phyloP scores from a whole-genome alignment of 768 basidiomycete species.

The Galerina sulciceps region DNA sequence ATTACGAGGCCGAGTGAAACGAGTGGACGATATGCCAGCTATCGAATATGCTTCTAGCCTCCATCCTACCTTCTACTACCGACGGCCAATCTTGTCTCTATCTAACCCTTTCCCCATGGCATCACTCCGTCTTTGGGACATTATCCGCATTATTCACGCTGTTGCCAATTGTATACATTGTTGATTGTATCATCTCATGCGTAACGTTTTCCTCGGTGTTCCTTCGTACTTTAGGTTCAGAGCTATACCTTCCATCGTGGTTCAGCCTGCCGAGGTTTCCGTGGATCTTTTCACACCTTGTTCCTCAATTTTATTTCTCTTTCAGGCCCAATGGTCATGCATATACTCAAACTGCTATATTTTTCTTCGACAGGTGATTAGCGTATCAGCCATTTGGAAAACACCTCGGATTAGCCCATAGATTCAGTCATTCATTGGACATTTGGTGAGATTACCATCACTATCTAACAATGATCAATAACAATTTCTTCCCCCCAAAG shows the following conservation, averaged over 20 bases:
- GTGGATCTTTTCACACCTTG: constrained; percentile 12
- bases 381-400: not conserved
- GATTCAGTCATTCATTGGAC: not conserved
- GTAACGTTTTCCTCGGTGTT: constrained; percentile 22
- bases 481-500: too few species aligned
- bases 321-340: constrained; percentile 3
- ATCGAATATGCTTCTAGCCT: constrained; percentile 83
- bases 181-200: constrained; percentile 20
- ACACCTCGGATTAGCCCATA: not conserved
- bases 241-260: constrained; percentile 5
- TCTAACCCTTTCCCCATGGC: constrained; percentile 11
- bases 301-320: constrained; percentile 4
- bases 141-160: constrained; percentile 26
- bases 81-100: constrained; percentile 9
- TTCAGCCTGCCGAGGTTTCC: constrained; percentile 27
- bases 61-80: not conserved
- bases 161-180: constrained; percentile 32
- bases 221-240: constrained; percentile 15
- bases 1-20: constrained; percentile 98
- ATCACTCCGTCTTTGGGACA: constrained; percentile 19
- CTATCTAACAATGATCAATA: too few species aligned
- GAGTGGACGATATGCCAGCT: constrained; percentile 90
- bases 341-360: constrained; percentile 19
- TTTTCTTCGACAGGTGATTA: constrained; percentile 12
- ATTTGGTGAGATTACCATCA: not conserved